Evolutionary conservation across 805 yeast species (phyloP), one percentile per base, ranked within the genome.

Genomic region (Candida alai): DNA sequence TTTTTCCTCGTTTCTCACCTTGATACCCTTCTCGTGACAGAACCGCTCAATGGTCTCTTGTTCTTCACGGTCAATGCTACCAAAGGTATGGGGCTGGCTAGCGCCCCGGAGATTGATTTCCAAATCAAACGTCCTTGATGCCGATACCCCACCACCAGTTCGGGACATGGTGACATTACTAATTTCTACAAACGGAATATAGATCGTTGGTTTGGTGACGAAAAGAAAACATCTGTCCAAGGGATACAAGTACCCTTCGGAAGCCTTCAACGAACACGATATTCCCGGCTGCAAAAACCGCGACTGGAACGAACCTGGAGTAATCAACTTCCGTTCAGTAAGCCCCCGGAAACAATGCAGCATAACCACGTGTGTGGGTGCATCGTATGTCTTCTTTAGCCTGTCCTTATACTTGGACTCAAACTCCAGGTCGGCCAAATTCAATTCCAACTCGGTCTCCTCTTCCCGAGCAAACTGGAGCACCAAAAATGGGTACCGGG

Each of bases 231-330:
- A 84, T 60, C 86, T 84, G 45, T 93, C 98, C 39, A 93, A 72
- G n/a, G 95, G 87, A 58, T 85, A 93, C 40, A 93, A 63, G 48
- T 88, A 84, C 19, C 98, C 97, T 65, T 93, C 97, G 32, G 85
- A 83, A 0, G 97, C 97, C 60, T 90, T 93, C 48, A 86, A 74
- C 5, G 97, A 86, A 62, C 97, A 90, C 14, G 87, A 73, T 19
- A 93, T 83, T 4, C 95, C 96, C 10, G 95, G 84, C 49, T 83
- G 87, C 28, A 77, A 78, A 51, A 79, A 81, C 24, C 80, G 76
- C 4, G 95, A 81, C 41, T 72, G 71, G 68, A 77, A 93, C 3
- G 83, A 69, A 10, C 96, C 95, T 0, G 97, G 96, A 26, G 80
- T 78, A 18, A 86, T 78, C 37, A 90, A 77, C 52, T 88, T 80